Evolutionary conservation across 441 rosid genomes (phyloP).

Genomic region (Gossypium aridum): DNA sequence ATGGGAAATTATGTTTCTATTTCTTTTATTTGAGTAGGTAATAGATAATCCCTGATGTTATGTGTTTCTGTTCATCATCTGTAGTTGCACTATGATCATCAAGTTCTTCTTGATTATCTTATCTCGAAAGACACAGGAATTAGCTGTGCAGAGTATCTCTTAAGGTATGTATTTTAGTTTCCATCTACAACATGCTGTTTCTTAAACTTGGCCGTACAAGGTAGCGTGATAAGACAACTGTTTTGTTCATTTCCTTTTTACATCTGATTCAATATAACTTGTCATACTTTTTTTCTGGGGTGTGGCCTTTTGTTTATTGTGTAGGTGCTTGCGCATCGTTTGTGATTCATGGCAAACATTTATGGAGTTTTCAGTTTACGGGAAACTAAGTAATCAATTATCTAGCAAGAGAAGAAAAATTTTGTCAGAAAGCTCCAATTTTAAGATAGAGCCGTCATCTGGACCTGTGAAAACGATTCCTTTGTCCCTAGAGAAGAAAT

Average conservation of each 20-base stretch:
- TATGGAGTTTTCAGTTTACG: constrained; percentile 33
- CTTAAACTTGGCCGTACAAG: background rate
- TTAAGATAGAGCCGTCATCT: constrained; percentile 19
- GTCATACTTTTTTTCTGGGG: background rate
- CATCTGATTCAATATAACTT: background rate
- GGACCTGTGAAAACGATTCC: constrained; percentile 1
- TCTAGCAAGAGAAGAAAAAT: constrained; percentile 51
- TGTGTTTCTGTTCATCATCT: constrained; percentile 10
- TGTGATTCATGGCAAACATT: constrained; percentile 59
- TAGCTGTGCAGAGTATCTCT: constrained; percentile 75
- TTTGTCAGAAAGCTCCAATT: constrained; percentile 20
- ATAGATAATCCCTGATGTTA: background rate
- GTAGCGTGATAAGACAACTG: background rate
- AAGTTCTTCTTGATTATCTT: constrained; percentile 90
- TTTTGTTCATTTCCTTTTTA: background rate
- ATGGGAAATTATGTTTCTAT: background rate
- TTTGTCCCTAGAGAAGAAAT: constrained; percentile 12
- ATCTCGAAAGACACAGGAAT: constrained; percentile 74
- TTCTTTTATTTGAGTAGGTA: background rate
- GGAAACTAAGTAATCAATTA: constrained; percentile 22
- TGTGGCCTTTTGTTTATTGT: constrained; percentile 10
- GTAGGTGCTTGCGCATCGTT: constrained; percentile 61
- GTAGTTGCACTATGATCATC: constrained; percentile 86
- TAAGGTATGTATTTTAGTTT: constrained; percentile 40
- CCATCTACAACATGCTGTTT: constrained; percentile 3